Evolutionary conservation across 805 yeast species (phyloP).

Genomic region (Yarrowia deformans): DNA sequence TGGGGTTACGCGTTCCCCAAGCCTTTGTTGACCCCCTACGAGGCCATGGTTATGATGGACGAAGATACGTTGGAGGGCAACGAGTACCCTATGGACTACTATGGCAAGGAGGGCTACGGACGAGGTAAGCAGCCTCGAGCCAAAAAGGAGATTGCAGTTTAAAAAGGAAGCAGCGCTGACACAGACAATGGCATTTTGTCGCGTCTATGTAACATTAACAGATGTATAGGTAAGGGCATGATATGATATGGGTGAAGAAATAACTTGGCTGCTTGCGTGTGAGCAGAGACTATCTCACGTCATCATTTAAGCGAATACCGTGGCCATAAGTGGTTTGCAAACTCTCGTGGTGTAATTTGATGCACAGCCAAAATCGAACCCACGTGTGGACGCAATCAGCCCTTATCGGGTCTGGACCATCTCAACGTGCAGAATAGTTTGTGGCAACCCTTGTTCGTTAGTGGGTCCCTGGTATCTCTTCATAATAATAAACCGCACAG

Average conservation of each 20-base stretch:
- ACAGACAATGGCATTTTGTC: neutral
- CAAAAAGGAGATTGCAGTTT: slow-evolving; percentile 1
- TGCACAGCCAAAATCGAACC: slow-evolving; percentile 1
- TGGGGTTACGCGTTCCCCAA: slow-evolving; percentile 98
- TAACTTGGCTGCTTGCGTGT: too few species aligned
- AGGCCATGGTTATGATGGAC: slow-evolving; percentile 87
- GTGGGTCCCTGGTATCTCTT: neutral
- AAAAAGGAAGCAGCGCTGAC: neutral
- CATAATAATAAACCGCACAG: neutral
- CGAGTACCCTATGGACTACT: slow-evolving; percentile 93
- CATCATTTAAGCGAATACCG: neutral
- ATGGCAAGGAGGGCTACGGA: slow-evolving; percentile 88
- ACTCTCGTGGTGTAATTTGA: too few species aligned
- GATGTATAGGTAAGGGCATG: neutral
- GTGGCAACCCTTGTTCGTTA: neutral
- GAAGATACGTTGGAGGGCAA: slow-evolving; percentile 71
- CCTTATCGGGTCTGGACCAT: slow-evolving; percentile 2
- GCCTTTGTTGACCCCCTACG: slow-evolving; percentile 94
- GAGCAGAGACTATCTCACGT: too few species aligned
- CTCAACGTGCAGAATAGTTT: neutral
- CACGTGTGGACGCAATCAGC: slow-evolving; percentile 8
- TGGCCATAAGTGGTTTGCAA: too few species aligned
- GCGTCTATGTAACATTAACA: neutral
- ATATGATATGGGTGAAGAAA: too few species aligned
- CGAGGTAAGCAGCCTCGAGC: slow-evolving; percentile 72